Base-by-base conservation (phyloP, 1,139 yeast genomes). In the Trichomonascaceae sp. region DNA sequence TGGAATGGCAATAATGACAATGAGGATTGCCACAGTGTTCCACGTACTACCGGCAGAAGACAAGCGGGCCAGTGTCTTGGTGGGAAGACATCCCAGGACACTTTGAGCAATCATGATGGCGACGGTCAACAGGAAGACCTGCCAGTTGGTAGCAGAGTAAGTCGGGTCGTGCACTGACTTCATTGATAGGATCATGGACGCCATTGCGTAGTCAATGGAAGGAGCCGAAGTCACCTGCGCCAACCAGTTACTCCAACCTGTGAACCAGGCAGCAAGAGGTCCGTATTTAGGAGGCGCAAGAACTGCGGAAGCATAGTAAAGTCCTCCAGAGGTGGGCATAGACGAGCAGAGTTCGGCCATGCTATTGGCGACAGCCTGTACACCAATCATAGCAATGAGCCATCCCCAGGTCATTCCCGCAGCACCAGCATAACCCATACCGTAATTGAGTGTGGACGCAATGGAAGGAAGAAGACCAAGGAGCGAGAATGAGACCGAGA, bases 381-480 rank as follows among this genome's bases (percentile, higher is more conserved):
- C 67, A 41, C 73, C 70, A 25, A 67, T 34, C 34, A 71, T 64
- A 32, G 76, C 65, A 4, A 67, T 46, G 27, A 71, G 57, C 80
- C 80, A 74, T 4, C 76, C 73, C 77, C 77, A 73, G 6, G 69
- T 62, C 41, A 71, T 60, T 4, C 77, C 76, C n/a, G 64, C 66
- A 1, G 74, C 65, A 1, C 75, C 76, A 1, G 70, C 66, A 35
- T 72, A 29, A 71, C 81, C 48, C 36, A 62, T 45, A 28, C 64
- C 64, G 38, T 60, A 59, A 36, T 49, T 47, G 15, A 61, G 46
- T 27, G 65, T 61, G 25, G 62, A 55, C 5, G 56, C 57, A 35
- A 76, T 71, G 4, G 82, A 74, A 3, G 85, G 84, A 32, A 76
- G 59, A 29, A 76, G 60, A 4, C 85, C 85, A 34, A 76, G 58